Percentiles rank a stretch among this genome's conserved stretches.
These are phyloP conservation scores for Rhizomucor miehei DNA, from an alignment of 371 early-diverging fungal species.

Conservation along the genomic window DNA sequence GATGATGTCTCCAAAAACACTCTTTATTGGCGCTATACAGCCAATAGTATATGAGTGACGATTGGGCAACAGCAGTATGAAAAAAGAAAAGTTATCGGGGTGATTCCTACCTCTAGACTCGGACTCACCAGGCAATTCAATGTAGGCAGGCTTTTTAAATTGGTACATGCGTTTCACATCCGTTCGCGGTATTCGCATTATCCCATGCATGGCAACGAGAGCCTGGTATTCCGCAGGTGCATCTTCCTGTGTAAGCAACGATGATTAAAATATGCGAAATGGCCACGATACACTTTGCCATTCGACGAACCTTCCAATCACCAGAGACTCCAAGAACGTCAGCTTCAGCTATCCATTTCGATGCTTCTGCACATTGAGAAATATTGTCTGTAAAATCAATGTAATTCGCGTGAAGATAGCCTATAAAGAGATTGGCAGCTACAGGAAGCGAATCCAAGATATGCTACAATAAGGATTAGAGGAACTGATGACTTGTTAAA, in stretches of 20 bases:
- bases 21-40: no score
- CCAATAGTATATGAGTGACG: no score
- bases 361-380: constrained; percentile 6
- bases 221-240: constrained; percentile 8
- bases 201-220: constrained; percentile 22
- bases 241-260: constrained; percentile 4
- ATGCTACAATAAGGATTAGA: constrained; percentile 4
- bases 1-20: neutral
- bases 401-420: constrained; percentile 28
- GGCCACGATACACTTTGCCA: neutral
- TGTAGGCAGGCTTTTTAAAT: neutral
- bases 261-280: no score
- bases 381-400: constrained; percentile 18
- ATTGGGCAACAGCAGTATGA: no score
- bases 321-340: constrained; percentile 20
- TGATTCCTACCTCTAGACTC: no score
- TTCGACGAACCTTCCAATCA: constrained; percentile 19
- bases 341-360: constrained; percentile 21
- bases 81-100: no score
- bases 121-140: neutral
- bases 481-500: neutral
- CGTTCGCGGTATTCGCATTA: constrained; percentile 14
- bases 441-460: constrained; percentile 20
- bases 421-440: constrained; percentile 19
- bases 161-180: neutral